A percentile compares a stretch with the other conserved stretches of the same genome.
These are phyloP conservation scores for Hypoxylon sp. DNA, from an alignment of 2,329 filamentous ascomycete genomes.

Conservation along the genomic window DNA sequence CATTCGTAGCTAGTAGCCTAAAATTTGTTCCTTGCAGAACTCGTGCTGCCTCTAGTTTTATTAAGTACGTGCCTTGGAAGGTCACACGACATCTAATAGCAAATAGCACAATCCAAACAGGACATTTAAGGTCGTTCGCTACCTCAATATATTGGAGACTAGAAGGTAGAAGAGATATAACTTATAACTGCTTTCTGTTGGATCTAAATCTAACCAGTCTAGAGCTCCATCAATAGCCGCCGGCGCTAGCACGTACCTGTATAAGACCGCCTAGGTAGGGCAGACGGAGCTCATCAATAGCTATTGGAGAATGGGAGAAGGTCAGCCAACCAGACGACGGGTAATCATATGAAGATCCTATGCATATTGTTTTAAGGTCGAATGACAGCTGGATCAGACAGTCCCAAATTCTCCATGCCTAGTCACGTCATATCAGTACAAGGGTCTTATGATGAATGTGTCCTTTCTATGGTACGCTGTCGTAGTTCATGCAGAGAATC, in stretches of 20 bases:
- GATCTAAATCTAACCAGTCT: conserved; percentile 8
- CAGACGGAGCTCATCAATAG: conserved; percentile 12
- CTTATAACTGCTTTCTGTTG: background rate
- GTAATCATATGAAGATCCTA: conserved; percentile 29
- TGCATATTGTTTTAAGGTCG: conserved; percentile 16
- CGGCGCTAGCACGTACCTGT: conserved; percentile 14
- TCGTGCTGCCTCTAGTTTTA: background rate
- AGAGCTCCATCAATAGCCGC: conserved; percentile 2
- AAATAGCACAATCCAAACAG: background rate
- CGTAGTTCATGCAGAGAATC: conserved; percentile 23
- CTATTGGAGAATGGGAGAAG: conserved; percentile 1
- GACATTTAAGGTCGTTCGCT: background rate
- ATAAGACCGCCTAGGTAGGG: conserved; percentile 5
- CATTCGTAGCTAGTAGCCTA: background rate
- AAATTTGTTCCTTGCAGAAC: background rate
- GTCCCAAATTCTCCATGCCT: conserved; percentile 26
- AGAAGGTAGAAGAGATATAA: background rate
- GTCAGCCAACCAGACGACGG: conserved; percentile 24
- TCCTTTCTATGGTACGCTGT: conserved; percentile 15
- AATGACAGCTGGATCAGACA: conserved; percentile 19
- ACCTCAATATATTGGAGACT: background rate
- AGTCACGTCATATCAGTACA: conserved; percentile 44
- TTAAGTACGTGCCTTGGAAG: background rate
- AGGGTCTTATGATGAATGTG: conserved; percentile 24
- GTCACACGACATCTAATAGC: too few species aligned